Conservation (phyloP, 1,139 yeast genomes). For the Debaryomyces subglobosus region DNA sequence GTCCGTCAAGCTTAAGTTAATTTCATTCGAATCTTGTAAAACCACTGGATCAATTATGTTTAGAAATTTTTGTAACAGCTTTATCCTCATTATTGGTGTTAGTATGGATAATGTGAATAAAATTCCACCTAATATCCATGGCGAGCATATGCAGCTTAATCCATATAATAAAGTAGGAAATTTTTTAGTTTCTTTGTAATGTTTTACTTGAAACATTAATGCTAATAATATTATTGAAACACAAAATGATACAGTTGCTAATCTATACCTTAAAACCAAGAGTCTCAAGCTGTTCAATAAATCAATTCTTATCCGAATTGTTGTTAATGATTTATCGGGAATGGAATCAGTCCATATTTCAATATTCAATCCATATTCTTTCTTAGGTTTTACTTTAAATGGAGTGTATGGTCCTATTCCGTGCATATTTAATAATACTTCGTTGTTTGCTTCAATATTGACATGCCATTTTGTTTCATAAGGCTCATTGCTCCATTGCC, state of each 20-base stretch:
- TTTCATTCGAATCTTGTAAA: conserved; percentile 39
- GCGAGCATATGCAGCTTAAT: conserved; percentile 33
- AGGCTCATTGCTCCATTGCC: conserved; percentile 70
- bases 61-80: conserved; percentile 24
- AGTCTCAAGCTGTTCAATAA: conserved; percentile 51
- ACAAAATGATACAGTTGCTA: conserved; percentile 63
- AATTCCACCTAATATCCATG: conserved; percentile 22
- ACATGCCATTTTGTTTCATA: conserved; percentile 80
- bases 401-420: conserved; percentile 85
- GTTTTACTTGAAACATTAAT: conserved; percentile 48
- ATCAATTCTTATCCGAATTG: conserved; percentile 42
- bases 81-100: conserved; percentile 39
- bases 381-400: conserved; percentile 28
- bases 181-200: conserved; percentile 27
- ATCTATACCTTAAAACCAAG: conserved; percentile 63
- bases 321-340: conserved; percentile 27
- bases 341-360: conserved; percentile 47
- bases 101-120: conserved; percentile 27
- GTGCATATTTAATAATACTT: conserved; percentile 52
- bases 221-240: conserved; percentile 49
- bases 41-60: conserved; percentile 61
- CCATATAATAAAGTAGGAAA: conserved; percentile 59
- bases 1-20: conserved; percentile 27
- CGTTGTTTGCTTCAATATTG: conserved; percentile 36
- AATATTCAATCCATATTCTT: conserved; percentile 35